Evolutionary conservation across 2,329 filamentous ascomycete species (phyloP), one percentile per base, ranked within the genome.

Genomic region (Botrytis byssoidea): DNA sequence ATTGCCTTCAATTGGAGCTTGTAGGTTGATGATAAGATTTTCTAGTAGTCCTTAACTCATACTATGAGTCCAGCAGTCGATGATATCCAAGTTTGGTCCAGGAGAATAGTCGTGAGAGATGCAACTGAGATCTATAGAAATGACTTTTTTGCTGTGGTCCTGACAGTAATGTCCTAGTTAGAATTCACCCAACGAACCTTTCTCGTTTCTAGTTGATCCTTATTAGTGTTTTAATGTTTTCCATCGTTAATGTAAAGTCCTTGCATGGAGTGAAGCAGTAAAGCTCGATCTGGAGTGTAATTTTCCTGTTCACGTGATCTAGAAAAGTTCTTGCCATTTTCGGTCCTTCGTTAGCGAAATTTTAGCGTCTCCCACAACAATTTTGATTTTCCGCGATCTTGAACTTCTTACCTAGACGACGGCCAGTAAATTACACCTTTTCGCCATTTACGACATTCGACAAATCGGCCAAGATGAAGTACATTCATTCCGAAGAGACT

Each of bases 401-500:
- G 60, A 48, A 65, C 48, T 59, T 59, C 64, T 67, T 72, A 51
- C 40, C 44, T 37, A 61, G 74, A 76, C 70, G 67, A 74, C 72
- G 75, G 68, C 64, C 60, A 70, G 69, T 48, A 55, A 51, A 71
- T 57, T 60, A 72, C 64, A 72, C 71, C 71, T 67, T 72, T 68
- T 60, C 71, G 71, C 71, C 71, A 72, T 72, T 72, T 72, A 61
- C 71, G 71, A 72, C 64, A 72, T 65, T 72, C 78, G 76, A 80
- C 79, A 76, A 76, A 77, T 71, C 77, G 75, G 79, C 88, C 92
- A 98, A 93, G 88, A 98, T 98, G 96, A 97, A 93, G 90, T 98
- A 98, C 93, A 97, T 99, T 89, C 94, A 98, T 91, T 97, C 94
- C 84, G 90, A 95, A 88, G 95, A 99, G 91, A 89, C 90, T 87